Evolutionary conservation across 257 asterid genomes (phyloP).

Genomic region (Solanum chiquidenum): DNA sequence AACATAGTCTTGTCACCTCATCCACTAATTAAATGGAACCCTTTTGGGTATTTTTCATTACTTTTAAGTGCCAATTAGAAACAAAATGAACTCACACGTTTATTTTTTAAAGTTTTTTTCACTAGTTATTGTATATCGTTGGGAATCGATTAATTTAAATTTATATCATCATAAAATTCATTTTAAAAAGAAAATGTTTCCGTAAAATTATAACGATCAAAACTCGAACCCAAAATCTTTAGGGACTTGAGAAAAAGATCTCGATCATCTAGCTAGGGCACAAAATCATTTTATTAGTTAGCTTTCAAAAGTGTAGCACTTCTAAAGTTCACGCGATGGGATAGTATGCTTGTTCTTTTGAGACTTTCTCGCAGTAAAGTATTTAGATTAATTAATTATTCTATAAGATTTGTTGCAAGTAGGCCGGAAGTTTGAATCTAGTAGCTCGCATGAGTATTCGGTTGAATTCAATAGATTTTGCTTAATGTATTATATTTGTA

Average conservation of each 20-base stretch:
- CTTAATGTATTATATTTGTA: too few species aligned
- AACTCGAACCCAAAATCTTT: not conserved
- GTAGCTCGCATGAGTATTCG: too few species aligned
- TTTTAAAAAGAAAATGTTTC: fast-evolving
- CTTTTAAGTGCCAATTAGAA: not conserved
- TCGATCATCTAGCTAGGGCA: not conserved
- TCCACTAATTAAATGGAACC: not conserved
- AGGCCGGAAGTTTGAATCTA: too few species aligned
- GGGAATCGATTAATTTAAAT: fast-evolving
- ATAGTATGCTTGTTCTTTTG: not conserved
- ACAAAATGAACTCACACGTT: not conserved
- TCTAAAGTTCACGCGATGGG: not conserved
- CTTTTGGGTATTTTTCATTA: not conserved
- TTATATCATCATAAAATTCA: not conserved
- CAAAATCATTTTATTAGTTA: not conserved
- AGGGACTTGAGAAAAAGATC: too few species aligned
- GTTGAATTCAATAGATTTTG: too few species aligned
- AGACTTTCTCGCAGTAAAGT: not conserved
- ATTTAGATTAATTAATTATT: not conserved
- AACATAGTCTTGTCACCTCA: not conserved
- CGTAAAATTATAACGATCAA: not conserved
- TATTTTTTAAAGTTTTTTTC: not conserved
- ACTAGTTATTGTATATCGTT: fast-evolving
- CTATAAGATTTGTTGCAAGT: not conserved
- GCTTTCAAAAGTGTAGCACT: not conserved